These are phyloP conservation scores for Saccharum hybrid DNA, from an alignment of 202 grass and related monocot genomes.

Conservation along the genomic window DNA sequence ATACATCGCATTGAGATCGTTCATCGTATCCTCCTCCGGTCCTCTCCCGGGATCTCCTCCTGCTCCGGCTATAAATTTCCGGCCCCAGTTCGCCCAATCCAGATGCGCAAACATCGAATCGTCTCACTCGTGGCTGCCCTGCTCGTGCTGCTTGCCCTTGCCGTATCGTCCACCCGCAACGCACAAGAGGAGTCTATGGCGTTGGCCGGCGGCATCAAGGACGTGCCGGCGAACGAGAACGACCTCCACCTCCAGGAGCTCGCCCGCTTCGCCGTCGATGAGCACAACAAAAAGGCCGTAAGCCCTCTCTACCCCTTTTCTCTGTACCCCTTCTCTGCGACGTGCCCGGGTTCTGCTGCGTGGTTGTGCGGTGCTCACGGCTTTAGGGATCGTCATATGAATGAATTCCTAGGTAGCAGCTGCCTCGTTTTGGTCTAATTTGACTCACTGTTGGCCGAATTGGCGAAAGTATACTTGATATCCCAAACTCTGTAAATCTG, in stretches of 20 bases:
- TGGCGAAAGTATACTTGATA: neutral
- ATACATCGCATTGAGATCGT: neutral
- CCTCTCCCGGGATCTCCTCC: neutral
- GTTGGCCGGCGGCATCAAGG: slow-evolving; percentile 44
- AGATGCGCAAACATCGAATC: slow-evolving; percentile 41
- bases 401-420: neutral
- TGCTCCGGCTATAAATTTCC: slow-evolving; percentile 45
- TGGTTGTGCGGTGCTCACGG: neutral
- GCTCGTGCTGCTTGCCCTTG: slow-evolving; percentile 29
- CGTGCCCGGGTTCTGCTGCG: neutral
- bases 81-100: neutral
- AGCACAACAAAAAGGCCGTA: slow-evolving; percentile 85
- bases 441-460: neutral
- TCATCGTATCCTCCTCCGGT: neutral
- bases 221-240: slow-evolving; percentile 56
- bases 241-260: slow-evolving; percentile 58
- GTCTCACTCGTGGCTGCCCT: slow-evolving; percentile 21
- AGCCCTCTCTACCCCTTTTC: neutral
- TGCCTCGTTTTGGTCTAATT: neutral
- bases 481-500: neutral
- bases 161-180: neutral
- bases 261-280: slow-evolving; percentile 66
- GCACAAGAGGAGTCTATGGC: slow-evolving; percentile 39
- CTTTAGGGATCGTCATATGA: neutral
- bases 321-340: too few relatives aligned